Evolutionary conservation across 148 eudicot species (phyloP), one percentile per base, ranked within the genome.

Genomic region (Fagopyrum tataricum): DNA sequence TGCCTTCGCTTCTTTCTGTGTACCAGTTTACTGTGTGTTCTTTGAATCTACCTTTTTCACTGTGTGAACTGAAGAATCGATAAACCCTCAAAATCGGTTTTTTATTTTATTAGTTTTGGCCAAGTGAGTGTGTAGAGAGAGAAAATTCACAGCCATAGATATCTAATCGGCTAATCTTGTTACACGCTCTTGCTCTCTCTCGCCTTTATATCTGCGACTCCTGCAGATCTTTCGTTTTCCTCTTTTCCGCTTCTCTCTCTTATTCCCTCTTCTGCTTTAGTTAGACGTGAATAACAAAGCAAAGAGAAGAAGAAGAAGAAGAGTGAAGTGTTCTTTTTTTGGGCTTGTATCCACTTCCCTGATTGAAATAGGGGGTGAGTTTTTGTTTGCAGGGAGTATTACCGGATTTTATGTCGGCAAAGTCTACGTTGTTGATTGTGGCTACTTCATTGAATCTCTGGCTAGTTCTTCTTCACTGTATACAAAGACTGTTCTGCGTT

Each of bases 391-490:
- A 68, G 71, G 71, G 72, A 23, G 52, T 44, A 12, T 18, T 70
- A 43, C 51, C 72, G 72, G 69, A 64, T 64, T 64, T 64, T 70
- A 70, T 70, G 72, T 70, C 72, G 72, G 72, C 72, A 70, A 46
- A 70, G 14, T 70, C 72, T 42, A 26, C 44, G 13, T 46, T 40
- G 71, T 44, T 67, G 39, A 59, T 59, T 11, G 66, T 37, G 10
- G 39, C 66, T 59, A 39, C 47, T 67, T 67, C 71, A 5, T 67
- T 70, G 52, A 70, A 70, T 26, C 52, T 70, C 37, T 44, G 51
- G 48, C 31, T 44, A 18, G 48, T 43, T 46, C 52, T 46, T 43
- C 52, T 46, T 42, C 37, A 70, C 72, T 70, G 72, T 46, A 51
- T 70, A 7, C 52, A 23, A 43, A 20, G 43, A 10, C 52, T 70